phyloP scores from a whole-genome alignment of 1,284 basidiomycete species.

The Sanghuangporus sanghuang region DNA sequence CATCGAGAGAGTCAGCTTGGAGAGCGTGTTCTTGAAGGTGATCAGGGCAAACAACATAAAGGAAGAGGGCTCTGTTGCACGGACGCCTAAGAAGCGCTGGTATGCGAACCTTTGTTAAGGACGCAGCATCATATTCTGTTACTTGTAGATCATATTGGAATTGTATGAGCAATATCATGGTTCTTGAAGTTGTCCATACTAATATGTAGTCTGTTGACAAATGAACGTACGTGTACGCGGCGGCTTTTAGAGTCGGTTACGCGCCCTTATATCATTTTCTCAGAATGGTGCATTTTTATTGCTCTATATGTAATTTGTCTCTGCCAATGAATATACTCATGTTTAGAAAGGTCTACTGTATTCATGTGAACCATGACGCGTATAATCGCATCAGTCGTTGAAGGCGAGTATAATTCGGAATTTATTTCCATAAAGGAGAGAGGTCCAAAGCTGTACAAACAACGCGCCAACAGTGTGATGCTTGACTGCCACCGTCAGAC shows the following conservation, averaged over 20 bases:
- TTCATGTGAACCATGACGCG: not conserved
- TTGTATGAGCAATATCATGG: not conserved
- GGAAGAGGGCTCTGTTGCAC: slow-evolving; percentile 41
- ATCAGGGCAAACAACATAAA: slow-evolving; percentile 58
- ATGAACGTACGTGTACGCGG: too few relatives aligned
- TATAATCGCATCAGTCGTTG: too few relatives aligned
- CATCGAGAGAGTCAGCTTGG: slow-evolving; percentile 62
- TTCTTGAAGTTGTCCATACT: not conserved
- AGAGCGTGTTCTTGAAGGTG: slow-evolving; percentile 71
- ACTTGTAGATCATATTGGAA: not conserved
- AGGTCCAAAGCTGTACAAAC: not conserved
- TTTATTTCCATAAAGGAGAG: not conserved
- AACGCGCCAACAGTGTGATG: not conserved
- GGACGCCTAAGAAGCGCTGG: slow-evolving; percentile 22
- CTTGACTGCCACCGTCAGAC: not conserved
- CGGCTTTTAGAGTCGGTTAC: too few relatives aligned
- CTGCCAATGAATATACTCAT: not conserved
- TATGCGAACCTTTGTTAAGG: slow-evolving; percentile 22
- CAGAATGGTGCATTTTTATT: too few relatives aligned
- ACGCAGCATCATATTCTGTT: not conserved
- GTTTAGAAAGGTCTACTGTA: not conserved
- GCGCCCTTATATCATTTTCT: too few relatives aligned
- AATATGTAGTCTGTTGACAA: too few relatives aligned
- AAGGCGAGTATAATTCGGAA: not conserved
- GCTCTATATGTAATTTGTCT: too few relatives aligned